Conservation (phyloP, 2,329 filamentous ascomycete genomes). For the Colletotrichum liaoningense region DNA sequence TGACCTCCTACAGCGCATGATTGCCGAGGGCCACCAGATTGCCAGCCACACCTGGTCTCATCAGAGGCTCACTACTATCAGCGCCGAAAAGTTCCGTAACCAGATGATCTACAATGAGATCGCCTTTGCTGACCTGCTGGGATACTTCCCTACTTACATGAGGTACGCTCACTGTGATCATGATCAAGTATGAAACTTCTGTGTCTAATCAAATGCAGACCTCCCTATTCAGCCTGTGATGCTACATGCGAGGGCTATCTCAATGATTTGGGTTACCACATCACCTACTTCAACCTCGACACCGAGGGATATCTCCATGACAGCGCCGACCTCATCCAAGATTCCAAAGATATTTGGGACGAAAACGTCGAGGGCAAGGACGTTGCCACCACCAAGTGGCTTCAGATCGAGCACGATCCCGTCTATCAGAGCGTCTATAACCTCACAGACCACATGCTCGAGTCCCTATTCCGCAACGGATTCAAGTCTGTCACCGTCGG, state of each 20-base stretch:
- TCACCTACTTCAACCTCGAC: slow-evolving; percentile 50
- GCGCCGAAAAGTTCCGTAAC: slow-evolving; percentile 47
- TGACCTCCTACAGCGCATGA: slow-evolving; percentile 53
- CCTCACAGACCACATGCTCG: slow-evolving; percentile 50
- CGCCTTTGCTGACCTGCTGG: slow-evolving; percentile 66
- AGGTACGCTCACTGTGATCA: slow-evolving; percentile 27
- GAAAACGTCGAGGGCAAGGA: slow-evolving; percentile 44
- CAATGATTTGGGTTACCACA: slow-evolving; percentile 48
- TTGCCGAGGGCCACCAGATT: slow-evolving; percentile 68
- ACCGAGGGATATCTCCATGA: slow-evolving; percentile 49
- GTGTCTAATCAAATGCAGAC: slow-evolving; percentile 37
- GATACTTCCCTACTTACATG: slow-evolving; percentile 67
- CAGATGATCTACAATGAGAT: slow-evolving; percentile 66
- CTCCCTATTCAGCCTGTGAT: slow-evolving; percentile 58
- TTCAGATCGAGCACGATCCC: slow-evolving; percentile 53
- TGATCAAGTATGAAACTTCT: background rate
- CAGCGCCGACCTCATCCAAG: slow-evolving; percentile 45
- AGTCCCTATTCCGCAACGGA: slow-evolving; percentile 51
- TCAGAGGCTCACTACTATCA: slow-evolving; percentile 35
- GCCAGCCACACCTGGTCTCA: slow-evolving; percentile 69
- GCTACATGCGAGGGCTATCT: slow-evolving; percentile 30
- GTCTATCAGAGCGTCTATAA: slow-evolving; percentile 53
- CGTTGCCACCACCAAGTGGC: slow-evolving; percentile 40
- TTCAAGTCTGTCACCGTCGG: slow-evolving; percentile 59
- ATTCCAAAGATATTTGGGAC: slow-evolving; percentile 51